Evolutionary conservation across 23 red algal genomes (phyloP).

Genomic region (Cyanidium caldarium): DNA sequence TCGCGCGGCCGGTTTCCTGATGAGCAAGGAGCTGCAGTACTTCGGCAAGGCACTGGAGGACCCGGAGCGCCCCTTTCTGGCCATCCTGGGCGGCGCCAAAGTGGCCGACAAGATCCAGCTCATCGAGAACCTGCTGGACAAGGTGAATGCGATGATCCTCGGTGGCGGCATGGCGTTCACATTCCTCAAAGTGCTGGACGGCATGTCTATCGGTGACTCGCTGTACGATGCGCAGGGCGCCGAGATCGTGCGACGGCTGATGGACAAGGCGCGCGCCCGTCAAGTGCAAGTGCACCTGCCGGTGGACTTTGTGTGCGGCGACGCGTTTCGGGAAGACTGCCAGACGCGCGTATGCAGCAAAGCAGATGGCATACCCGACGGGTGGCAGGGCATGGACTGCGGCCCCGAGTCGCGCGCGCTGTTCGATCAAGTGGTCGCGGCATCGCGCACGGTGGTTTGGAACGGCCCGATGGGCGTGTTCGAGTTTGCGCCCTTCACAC

Average conservation of each 20-base stretch:
- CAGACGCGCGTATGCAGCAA: constrained; percentile 16
- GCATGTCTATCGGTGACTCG: constrained; percentile 64
- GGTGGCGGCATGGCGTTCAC: constrained; percentile 87
- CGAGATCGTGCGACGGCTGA: constrained; percentile 43
- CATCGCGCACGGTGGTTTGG: constrained; percentile 75
- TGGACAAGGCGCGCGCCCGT: constrained; percentile 52
- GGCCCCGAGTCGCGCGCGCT: constrained; percentile 36
- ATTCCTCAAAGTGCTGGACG: constrained; percentile 55
- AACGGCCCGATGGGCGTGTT: constrained; percentile 91
- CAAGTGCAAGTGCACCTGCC: constrained; percentile 86
- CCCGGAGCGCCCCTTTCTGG: constrained; percentile 54
- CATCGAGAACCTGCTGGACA: constrained; percentile 70
- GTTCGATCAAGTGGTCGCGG: constrained; percentile 36
- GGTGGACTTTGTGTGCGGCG: constrained; percentile 66
- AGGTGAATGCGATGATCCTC: constrained; percentile 96
- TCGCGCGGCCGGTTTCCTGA: constrained; percentile 67
- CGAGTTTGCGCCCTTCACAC: constrained; percentile 60
- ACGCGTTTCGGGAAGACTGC: constrained; percentile 51
- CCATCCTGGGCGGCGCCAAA: constrained; percentile 76
- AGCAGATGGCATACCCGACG: constrained; percentile 59
- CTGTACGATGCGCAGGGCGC: constrained; percentile 77
- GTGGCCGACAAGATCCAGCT: constrained; percentile 92
- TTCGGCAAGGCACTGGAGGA: constrained; percentile 61
- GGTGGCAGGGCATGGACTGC: constrained; percentile 75
- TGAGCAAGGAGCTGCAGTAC: constrained; percentile 94